phyloP scores from a whole-genome alignment of 306 rosid species.

The Medicago arabica region DNA sequence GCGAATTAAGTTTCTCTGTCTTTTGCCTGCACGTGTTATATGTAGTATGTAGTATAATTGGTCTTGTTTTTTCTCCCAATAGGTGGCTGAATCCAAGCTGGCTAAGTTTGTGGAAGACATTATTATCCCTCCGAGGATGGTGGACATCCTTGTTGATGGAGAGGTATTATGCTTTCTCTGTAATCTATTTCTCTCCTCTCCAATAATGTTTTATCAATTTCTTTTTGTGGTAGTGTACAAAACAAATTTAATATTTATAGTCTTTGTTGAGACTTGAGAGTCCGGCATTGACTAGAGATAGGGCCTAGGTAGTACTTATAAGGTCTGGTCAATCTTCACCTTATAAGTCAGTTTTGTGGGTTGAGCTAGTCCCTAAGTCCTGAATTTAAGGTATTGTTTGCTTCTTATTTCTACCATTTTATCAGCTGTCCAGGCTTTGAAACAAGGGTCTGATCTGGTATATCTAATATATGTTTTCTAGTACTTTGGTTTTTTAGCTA shows the following conservation, averaged over 20 bases:
- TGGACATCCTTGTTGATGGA: conserved; percentile 86
- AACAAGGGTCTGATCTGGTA: not conserved
- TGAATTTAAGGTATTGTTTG: conserved; percentile 4
- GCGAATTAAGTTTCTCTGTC: not conserved
- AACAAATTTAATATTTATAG: conserved; percentile 17
- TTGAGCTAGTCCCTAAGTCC: not conserved
- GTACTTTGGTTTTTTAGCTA: not conserved
- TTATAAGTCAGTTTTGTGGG: not conserved
- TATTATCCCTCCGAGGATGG: conserved; percentile 97
- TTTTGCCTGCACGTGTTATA: conserved; percentile 33
- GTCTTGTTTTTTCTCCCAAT: conserved; percentile 37
- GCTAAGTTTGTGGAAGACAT: conserved; percentile 98
- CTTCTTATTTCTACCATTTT: not conserved
- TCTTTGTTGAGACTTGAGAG: not conserved
- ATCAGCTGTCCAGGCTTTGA: not conserved
- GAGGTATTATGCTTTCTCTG: conserved; percentile 65
- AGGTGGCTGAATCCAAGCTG: conserved; percentile 95
- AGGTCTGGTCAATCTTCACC: not conserved
- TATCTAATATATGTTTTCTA: not conserved
- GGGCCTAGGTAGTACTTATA: not conserved
- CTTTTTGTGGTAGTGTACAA: conserved; percentile 41
- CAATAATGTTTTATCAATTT: conserved; percentile 20
- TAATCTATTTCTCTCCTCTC: conserved; percentile 8
- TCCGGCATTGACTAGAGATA: not conserved
- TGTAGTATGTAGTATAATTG: conserved; percentile 24